Base-by-base conservation (phyloP, 331 rosid genomes). In the Rosa hybrid region DNA sequence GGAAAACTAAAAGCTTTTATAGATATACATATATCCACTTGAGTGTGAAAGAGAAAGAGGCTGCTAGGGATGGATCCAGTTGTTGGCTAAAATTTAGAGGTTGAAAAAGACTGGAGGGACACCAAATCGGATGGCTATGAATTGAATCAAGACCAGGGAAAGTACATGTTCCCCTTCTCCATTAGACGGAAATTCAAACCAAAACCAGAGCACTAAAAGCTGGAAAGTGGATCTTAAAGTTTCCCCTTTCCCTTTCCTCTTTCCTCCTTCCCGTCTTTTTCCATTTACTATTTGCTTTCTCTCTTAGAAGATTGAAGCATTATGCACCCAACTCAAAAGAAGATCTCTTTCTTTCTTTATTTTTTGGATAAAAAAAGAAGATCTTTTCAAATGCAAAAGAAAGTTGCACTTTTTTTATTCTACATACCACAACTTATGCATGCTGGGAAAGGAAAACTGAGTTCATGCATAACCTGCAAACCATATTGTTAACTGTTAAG, bases 101-200 rank as follows among this genome's bases (percentile, higher is more conserved):
- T 54, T 39, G 77, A 70, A 77, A n/a, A 62, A 56, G 20, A 49
- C 44, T 65, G 48, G 12, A 67, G 80, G 72, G 54, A 77, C 73
- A 34, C 46, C 38, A 41, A 14, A 50, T 50, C 50, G 11, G 63
- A 59, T 59, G 56, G 51, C 30, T 34, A 48, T 68, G 80, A 75
- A 25, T 57, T 65, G 20, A 6, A 73, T 54, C 46, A 23, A 67
- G 56, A 56, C 34, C 41, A 27, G 59, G 23, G 50, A 72, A 68
- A 74, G 63, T 30, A 71, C 72, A 74, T 46, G 9, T 63, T 63
- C 79, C 74, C 63, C 56, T 72, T 84, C 60, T 80, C 38, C n/a
- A 23, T 62, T 9, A 20, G 17, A 64, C 27, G 41, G 63, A 78
- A 68, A 74, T 68, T 78, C 70, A 80, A 38, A 67, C 76, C 81